A percentile compares a stretch with the other conserved stretches of the same genome.
These are phyloP conservation scores for Xylariaceae sp. DNA, from an alignment of 2,329 filamentous ascomycete species.

Conservation along the genomic window DNA sequence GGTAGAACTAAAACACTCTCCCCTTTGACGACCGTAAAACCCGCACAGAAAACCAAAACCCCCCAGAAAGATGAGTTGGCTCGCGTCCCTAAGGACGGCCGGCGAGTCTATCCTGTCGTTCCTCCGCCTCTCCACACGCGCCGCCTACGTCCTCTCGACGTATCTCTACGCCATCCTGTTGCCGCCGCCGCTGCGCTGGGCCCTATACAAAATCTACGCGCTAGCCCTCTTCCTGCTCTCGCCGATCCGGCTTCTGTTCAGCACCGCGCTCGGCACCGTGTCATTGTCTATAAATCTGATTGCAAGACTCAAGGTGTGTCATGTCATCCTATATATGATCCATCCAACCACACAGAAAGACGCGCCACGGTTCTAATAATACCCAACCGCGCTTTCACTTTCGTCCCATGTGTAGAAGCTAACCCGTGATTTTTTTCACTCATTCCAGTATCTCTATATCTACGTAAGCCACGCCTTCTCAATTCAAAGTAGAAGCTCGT, in stretches of 20 bases:
- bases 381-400: neutral
- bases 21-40: neutral
- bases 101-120: constrained; percentile 21
- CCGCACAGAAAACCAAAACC: neutral
- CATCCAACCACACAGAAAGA: no score
- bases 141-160: constrained; percentile 23
- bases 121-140: constrained; percentile 14
- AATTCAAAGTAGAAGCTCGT: neutral
- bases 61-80: constrained; percentile 11
- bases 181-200: constrained; percentile 29
- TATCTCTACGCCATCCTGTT: constrained; percentile 25
- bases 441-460: constrained; percentile 29
- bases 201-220: constrained; percentile 23
- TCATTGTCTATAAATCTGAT: constrained; percentile 21
- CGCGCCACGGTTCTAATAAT: no score
- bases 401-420: neutral
- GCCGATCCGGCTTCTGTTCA: constrained; percentile 25
- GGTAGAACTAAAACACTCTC: no score
- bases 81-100: constrained; percentile 20
- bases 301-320: constrained; percentile 28
- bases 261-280: constrained; percentile 9
- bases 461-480: constrained; percentile 25
- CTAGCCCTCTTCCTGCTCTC: constrained; percentile 28
- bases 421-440: neutral
- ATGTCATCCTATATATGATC: neutral